These are phyloP conservation scores for Collybia mongolica DNA, from an alignment of 768 basidiomycete genomes.

Conservation along the genomic window DNA sequence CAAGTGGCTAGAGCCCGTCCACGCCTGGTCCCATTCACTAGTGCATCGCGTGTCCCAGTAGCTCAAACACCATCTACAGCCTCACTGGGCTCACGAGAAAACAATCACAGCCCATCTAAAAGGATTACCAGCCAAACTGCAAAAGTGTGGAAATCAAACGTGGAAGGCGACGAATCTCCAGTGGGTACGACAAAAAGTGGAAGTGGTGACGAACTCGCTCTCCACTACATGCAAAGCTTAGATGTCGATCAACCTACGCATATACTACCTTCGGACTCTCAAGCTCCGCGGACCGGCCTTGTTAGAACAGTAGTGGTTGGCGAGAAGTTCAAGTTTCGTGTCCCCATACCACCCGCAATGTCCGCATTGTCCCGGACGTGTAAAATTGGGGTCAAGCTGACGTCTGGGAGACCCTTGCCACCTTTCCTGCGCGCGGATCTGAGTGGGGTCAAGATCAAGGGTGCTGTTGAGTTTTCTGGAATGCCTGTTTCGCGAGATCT, in stretches of 20 bases:
- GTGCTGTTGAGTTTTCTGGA: slow-evolving; percentile 57
- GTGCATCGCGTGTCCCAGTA: slow-evolving; percentile 62
- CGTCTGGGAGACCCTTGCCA: slow-evolving; percentile 54
- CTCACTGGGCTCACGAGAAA: slow-evolving; percentile 19
- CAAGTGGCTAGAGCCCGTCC: slow-evolving; percentile 40
- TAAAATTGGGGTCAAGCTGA: slow-evolving; percentile 39
- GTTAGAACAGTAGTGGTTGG: slow-evolving; percentile 39
- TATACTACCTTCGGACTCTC: slow-evolving; percentile 64
- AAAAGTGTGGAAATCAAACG: slow-evolving; percentile 40
- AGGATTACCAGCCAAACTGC: slow-evolving; percentile 66
- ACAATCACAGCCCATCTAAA: slow-evolving; percentile 27
- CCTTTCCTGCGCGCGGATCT: slow-evolving; percentile 54
- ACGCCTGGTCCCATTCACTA: slow-evolving; percentile 71
- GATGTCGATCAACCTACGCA: slow-evolving; percentile 44
- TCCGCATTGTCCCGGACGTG: slow-evolving; percentile 10
- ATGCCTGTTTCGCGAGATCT: slow-evolving; percentile 47
- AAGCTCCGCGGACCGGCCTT: slow-evolving; percentile 43
- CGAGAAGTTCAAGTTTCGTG: slow-evolving; percentile 58
- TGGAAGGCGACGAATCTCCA: slow-evolving; percentile 8
- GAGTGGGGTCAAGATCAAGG: slow-evolving; percentile 40
- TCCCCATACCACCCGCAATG: slow-evolving; percentile 34
- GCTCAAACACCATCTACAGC: slow-evolving; percentile 43
- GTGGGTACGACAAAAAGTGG: slow-evolving; percentile 29
- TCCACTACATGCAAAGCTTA: slow-evolving; percentile 69
- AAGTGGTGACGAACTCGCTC: slow-evolving; percentile 66